phyloP scores from a whole-genome alignment of 2,329 filamentous ascomycete species.

The Metarhizium guizhouense region DNA sequence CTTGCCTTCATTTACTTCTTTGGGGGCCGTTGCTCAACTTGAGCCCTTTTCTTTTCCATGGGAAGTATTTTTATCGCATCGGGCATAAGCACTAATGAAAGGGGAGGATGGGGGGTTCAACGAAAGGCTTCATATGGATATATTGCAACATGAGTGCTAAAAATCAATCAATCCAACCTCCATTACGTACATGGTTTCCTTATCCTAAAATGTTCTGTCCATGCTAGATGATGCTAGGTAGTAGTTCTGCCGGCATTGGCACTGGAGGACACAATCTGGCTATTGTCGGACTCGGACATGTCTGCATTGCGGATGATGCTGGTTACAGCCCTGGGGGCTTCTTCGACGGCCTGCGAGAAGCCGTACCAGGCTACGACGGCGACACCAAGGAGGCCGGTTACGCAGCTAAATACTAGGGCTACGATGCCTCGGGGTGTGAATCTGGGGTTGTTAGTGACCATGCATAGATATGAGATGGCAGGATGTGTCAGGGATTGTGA shows the following conservation, averaged over 20 bases:
- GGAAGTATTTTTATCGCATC: not conserved
- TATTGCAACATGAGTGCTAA: not conserved
- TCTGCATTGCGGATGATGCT: conserved; percentile 6
- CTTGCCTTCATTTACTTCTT: not conserved
- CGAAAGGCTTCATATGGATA: not conserved
- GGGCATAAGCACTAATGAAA: not conserved
- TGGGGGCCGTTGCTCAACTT: not conserved
- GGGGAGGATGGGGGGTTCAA: not conserved
- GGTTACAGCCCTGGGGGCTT: conserved; percentile 5
- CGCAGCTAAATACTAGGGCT: conserved; percentile 62
- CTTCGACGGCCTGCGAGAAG: conserved; percentile 11
- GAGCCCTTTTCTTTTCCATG: not conserved
- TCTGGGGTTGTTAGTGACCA: conserved; percentile 16
- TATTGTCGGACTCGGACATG: not conserved
- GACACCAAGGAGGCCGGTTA: conserved; percentile 62
- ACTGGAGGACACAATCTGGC: not conserved
- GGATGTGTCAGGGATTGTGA: not conserved
- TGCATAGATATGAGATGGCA: not conserved
- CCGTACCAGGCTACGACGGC: conserved; percentile 60
- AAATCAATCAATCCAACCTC: not conserved
- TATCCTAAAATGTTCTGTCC: not conserved
- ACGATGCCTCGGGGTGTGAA: conserved; percentile 65
- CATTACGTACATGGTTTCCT: not conserved
- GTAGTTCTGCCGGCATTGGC: not conserved
- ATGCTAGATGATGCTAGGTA: not conserved